Percentiles rank a stretch among this genome's conserved stretches.
Conservation (phyloP, 495 filamentous ascomycete species). For the Podospora pseudopauciseta region DNA sequence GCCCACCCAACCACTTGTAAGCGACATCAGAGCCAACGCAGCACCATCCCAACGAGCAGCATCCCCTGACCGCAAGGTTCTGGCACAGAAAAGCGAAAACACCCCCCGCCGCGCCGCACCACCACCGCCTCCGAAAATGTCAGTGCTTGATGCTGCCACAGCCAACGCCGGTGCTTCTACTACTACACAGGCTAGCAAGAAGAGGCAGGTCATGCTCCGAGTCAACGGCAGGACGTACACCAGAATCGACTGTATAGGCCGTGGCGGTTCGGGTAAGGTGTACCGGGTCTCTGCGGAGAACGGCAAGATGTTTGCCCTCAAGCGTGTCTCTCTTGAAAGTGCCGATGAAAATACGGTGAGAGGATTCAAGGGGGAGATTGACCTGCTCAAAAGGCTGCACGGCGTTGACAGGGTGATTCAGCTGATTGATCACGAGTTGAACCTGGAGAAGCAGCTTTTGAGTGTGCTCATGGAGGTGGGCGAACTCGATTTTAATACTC, state of each 20-base stretch:
- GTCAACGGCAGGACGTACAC: constrained; percentile 92
- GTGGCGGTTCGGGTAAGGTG: constrained; percentile 87
- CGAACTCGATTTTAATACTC: constrained; percentile 88
- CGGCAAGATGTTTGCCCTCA: constrained; percentile 88
- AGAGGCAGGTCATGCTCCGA: constrained; percentile 72
- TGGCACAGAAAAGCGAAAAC: constrained; percentile 72
- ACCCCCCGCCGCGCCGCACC: constrained; percentile 79
- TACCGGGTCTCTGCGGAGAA: constrained; percentile 98
- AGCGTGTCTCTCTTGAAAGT: constrained; percentile 85
- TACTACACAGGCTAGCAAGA: constrained; percentile 62
- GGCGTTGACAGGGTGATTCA: constrained; percentile 85
- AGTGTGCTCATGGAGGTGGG: constrained; percentile 98
- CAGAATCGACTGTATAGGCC: constrained; percentile 81
- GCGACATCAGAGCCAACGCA: constrained; percentile 6
- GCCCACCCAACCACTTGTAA: constrained; percentile 23
- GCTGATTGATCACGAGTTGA: constrained; percentile 89
- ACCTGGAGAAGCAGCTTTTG: constrained; percentile 79
- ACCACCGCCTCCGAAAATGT: constrained; percentile 90
- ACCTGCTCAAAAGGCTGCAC: constrained; percentile 75
- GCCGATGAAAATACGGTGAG: constrained; percentile 77
- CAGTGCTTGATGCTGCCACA: constrained; percentile 85
- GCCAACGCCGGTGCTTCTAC: constrained; percentile 74
- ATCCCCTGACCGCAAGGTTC: constrained; percentile 63
- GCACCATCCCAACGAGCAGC: constrained; percentile 17
- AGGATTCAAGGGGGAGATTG: constrained; percentile 97